These are phyloP conservation scores for Paxillus ammoniavirescens DNA, from an alignment of 768 basidiomycete genomes.

Conservation along the genomic window DNA sequence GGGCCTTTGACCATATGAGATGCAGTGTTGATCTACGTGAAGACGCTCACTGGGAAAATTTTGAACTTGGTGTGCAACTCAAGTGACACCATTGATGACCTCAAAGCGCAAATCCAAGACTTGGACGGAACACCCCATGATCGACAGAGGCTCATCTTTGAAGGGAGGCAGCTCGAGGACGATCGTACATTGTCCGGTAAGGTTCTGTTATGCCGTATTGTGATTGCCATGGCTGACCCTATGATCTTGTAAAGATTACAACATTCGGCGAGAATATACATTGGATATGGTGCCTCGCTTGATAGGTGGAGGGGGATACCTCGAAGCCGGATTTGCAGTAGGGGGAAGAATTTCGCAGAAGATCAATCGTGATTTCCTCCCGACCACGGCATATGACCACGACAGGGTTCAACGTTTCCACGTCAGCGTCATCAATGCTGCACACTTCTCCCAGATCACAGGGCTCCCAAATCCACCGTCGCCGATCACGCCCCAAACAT, in stretches of 20 bases:
- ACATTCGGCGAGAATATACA: slow-evolving; percentile 73
- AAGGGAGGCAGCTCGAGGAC: slow-evolving; percentile 86
- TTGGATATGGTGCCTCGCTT: slow-evolving; percentile 65
- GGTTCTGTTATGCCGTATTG: neutral
- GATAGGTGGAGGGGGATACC: slow-evolving; percentile 42
- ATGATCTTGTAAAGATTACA: slow-evolving; percentile 43
- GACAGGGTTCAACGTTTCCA: slow-evolving; percentile 6
- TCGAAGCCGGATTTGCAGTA: slow-evolving; percentile 38
- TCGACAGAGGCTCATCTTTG: slow-evolving; percentile 82
- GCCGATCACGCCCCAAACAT: slow-evolving; percentile 12
- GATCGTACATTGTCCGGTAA: slow-evolving; percentile 1
- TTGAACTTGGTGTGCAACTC: slow-evolving; percentile 86
- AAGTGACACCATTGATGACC: slow-evolving; percentile 82
- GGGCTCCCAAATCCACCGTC: slow-evolving; percentile 14
- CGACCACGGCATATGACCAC: slow-evolving; percentile 14
- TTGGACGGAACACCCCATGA: slow-evolving; percentile 71
- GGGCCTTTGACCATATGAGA: slow-evolving; percentile 29
- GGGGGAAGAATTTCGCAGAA: slow-evolving; percentile 23
- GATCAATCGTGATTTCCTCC: slow-evolving; percentile 17
- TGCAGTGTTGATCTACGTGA: slow-evolving; percentile 82
- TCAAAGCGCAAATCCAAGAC: slow-evolving; percentile 72
- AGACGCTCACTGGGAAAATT: slow-evolving; percentile 79
- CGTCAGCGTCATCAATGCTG: slow-evolving; percentile 13
- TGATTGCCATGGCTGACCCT: neutral
- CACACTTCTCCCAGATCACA: slow-evolving; percentile 12